Evolutionary conservation across 768 basidiomycete species (phyloP).

Genomic region (Paxillus involutus): DNA sequence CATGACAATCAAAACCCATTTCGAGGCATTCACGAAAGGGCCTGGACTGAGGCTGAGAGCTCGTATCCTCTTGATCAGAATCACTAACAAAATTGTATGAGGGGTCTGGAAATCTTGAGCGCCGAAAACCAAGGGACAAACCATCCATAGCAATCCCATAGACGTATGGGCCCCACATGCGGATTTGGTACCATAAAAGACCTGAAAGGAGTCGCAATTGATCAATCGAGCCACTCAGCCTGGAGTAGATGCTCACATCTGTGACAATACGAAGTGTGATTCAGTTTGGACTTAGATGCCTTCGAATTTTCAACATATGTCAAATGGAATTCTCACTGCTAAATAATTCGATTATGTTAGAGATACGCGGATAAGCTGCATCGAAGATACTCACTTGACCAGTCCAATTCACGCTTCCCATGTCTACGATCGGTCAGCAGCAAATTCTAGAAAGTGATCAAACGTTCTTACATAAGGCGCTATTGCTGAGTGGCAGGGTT

Average conservation of each 20-base stretch:
- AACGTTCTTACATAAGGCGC: slow-evolving; percentile 8
- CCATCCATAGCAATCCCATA: slow-evolving; percentile 20
- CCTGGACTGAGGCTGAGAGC: slow-evolving; percentile 7
- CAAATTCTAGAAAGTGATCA: neutral
- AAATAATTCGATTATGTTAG: neutral
- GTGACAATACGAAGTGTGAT: neutral
- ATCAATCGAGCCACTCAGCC: neutral
- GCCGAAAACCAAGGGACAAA: neutral
- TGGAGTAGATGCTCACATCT: slow-evolving; percentile 11
- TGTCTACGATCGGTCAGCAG: slow-evolving; percentile 7
- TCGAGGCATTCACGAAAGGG: slow-evolving; percentile 6
- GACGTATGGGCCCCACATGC: slow-evolving; percentile 11
- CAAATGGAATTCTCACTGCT: slow-evolving; percentile 13
- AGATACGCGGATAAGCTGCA: neutral
- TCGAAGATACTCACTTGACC: slow-evolving; percentile 3
- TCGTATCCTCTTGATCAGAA: slow-evolving; percentile 21
- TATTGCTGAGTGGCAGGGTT: slow-evolving; percentile 4
- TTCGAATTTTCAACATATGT: neutral
- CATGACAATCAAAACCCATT: slow-evolving; percentile 7
- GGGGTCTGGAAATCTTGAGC: neutral
- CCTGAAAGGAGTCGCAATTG: slow-evolving; percentile 2
- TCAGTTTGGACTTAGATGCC: neutral
- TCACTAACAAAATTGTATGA: slow-evolving; percentile 6
- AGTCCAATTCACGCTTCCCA: slow-evolving; percentile 7
- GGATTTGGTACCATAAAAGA: slow-evolving; percentile 14